phyloP scores from a whole-genome alignment of 345 rosid genomes.

The Pistacia integerrima region DNA sequence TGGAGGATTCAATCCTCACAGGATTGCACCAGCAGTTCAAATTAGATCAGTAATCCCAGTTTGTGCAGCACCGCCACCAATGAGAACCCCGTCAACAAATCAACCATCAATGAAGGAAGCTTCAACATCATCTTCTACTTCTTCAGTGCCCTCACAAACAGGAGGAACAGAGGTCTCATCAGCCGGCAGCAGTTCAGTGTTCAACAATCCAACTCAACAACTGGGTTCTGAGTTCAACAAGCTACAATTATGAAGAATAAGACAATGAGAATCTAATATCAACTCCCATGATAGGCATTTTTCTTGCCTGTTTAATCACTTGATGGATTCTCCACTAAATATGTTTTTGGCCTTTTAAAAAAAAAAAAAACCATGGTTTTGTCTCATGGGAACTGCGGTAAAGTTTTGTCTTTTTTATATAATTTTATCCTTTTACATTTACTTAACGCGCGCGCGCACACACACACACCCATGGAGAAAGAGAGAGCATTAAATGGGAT shows the following conservation, averaged over 20 bases:
- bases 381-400: constrained; percentile 11
- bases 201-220: constrained; percentile 35
- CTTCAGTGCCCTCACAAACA: constrained; percentile 20
- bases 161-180: constrained; percentile 25
- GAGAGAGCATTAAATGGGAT: constrained; percentile 47
- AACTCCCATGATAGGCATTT: constrained; percentile 16
- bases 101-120: constrained; percentile 8
- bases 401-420: constrained; percentile 6
- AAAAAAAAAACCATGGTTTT: constrained; percentile 14
- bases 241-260: constrained; percentile 30
- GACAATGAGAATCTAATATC: constrained; percentile 13
- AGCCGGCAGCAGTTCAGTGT: constrained; percentile 5
- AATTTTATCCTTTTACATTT: constrained; percentile 2
- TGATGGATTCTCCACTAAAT: background rate
- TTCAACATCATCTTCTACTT: constrained; percentile 20
- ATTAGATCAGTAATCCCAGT: constrained; percentile 83
- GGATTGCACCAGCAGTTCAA: constrained; percentile 66
- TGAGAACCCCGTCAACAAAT: constrained; percentile 22
- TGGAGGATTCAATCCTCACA: constrained; percentile 34
- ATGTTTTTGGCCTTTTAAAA: constrained; percentile 14
- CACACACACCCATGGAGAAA: constrained; percentile 13
- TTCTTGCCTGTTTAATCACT: background rate
- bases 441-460: constrained; percentile 25
- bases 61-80: constrained; percentile 60
- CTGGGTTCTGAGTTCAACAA: constrained; percentile 39